Evolutionary conservation across 1,139 yeast genomes (phyloP).

Genomic region (Eremothecium sinecaudum): DNA sequence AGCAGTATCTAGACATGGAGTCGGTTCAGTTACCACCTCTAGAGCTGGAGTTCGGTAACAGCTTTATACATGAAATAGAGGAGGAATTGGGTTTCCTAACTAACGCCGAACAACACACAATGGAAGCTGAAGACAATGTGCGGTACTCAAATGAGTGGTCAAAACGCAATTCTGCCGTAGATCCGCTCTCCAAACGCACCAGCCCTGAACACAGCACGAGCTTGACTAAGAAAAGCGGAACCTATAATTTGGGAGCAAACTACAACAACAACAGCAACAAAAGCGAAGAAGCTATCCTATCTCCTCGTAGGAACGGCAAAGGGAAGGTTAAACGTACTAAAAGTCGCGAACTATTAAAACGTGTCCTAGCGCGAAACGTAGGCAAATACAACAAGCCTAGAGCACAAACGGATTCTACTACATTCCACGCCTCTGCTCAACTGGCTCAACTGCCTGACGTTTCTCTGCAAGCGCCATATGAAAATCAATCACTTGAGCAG

Average conservation of each 20-base stretch:
- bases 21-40: conserved; percentile 1
- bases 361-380: conserved; percentile 4
- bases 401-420: not conserved
- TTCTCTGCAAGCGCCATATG: too few relatives aligned
- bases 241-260: too few relatives aligned
- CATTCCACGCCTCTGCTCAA: too few relatives aligned
- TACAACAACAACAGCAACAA: not conserved
- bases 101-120: not conserved
- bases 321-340: conserved; percentile 2
- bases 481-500: too few relatives aligned
- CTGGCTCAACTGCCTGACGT: too few relatives aligned
- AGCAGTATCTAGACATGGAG: not conserved
- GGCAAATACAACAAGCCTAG: conserved; percentile 1
- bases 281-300: not conserved
- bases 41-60: conserved; percentile 1
- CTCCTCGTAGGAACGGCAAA: conserved; percentile 1
- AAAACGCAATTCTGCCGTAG: not conserved
- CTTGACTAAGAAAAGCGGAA: not conserved
- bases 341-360: conserved; percentile 2
- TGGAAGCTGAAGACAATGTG: not conserved
- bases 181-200: too few relatives aligned
- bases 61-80: conserved; percentile 4
- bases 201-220: too few relatives aligned
- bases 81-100: not conserved
- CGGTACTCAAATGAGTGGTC: not conserved